These are phyloP conservation scores for Entomophthora muscae DNA, from an alignment of 371 early-diverging fungal species.

Conservation along the genomic window DNA sequence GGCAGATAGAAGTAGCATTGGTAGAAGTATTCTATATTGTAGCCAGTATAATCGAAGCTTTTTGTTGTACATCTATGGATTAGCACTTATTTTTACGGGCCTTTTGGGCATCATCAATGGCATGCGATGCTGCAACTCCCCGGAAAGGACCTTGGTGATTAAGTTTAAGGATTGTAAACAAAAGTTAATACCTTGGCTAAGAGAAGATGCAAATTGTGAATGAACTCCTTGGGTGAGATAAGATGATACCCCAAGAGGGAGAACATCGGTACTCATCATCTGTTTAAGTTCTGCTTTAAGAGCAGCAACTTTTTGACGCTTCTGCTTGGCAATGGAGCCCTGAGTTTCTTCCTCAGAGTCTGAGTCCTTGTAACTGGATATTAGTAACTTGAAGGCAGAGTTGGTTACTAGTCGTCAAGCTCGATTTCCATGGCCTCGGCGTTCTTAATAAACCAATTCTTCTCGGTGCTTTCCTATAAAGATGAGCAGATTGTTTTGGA, in stretches of 20 bases:
- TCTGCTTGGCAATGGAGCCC: not conserved
- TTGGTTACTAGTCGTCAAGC: slow-evolving; percentile 29
- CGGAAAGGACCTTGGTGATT: not conserved
- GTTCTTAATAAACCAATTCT: slow-evolving; percentile 68
- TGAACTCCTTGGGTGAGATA: not conserved
- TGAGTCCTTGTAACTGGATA: not conserved
- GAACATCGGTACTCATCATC: not conserved
- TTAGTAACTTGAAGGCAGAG: not conserved
- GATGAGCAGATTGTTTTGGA: not conserved
- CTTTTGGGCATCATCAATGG: not conserved
- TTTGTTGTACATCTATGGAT: not conserved
- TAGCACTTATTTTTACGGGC: not conserved
- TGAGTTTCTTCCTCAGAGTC: not conserved
- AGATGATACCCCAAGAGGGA: not conserved
- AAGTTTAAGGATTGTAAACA: not conserved
- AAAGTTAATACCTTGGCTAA: not conserved
- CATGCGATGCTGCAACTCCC: not conserved
- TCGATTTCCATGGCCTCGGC: slow-evolving; percentile 75
- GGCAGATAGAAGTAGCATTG: too few species aligned
- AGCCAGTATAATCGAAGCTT: too few species aligned
- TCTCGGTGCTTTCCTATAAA: slow-evolving; percentile 8
- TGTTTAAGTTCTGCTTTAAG: not conserved
- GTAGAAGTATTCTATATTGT: too few species aligned
- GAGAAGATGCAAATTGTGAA: not conserved
- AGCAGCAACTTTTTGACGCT: not conserved